Base-by-base conservation (phyloP, 331 rosid genomes). In the Rosa hybrid region DNA sequence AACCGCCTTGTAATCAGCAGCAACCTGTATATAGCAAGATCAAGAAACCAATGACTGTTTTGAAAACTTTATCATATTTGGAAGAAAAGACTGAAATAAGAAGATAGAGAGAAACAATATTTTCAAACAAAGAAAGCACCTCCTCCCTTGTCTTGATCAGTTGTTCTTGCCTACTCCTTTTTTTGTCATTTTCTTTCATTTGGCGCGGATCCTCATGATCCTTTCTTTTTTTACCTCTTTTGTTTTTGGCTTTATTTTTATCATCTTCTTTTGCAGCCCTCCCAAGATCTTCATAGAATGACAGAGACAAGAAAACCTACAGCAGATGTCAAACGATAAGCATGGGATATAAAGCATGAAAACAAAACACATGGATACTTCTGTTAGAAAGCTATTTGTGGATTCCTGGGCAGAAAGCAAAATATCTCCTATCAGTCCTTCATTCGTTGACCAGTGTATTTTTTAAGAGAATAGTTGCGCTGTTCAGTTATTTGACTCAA, bases 1-100 rank as follows among this genome's bases (percentile, higher is more conserved):
- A 68, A 87, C 99, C 75, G 98, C 89, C 90, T 90, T 96, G 88
- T 93, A 96, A 81, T 93, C 98, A 60, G 98, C 98, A 84, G 84
- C 91, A 84, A 96, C 98, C 99, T 93, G 77, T 74, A 76, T 10
- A 81, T 81, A 78, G 53, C 84, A 83, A 39, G 16, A 39, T 38
- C 72, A 68, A 38, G 23, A 38, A 16, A 20, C 72, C 72, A 68
- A 30, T 41, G 48, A 65, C 10, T 14, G 3, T 69, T 45, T 45
- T 48, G 75, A 41, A 63, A 68, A 18, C 38, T 42, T 74, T 77
- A 60, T 45, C 68, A 77, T 77, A 51, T 77, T 30, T 81, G 78
- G 68, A 72, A 71, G 51, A 42, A 38, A 81, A 63, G 41, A 46
- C 53, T 77, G 78, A 82, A 74, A 20, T 23, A 70, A 67, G 5